Conservation (phyloP, 2,329 filamentous ascomycete species). For the Grosmannia clavigera region DNA sequence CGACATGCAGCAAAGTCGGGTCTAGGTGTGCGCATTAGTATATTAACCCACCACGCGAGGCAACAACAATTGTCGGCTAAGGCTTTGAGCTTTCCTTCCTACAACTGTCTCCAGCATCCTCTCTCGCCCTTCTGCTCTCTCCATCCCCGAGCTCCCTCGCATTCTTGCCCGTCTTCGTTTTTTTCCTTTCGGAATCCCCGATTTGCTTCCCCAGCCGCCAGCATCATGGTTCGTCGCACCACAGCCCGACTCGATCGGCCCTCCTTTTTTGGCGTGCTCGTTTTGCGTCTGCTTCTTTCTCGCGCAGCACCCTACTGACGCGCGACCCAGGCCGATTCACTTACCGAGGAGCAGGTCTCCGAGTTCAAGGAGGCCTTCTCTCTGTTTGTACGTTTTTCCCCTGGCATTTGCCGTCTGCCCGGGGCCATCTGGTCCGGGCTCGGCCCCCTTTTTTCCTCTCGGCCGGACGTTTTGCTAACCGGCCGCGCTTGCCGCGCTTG, state of each 20-base stretch:
- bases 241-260: background rate
- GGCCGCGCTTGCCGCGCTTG: background rate
- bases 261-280: background rate
- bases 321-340: slow-evolving; percentile 72
- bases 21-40: background rate
- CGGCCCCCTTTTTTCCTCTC: background rate
- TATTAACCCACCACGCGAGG: slow-evolving; percentile 3
- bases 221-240: background rate
- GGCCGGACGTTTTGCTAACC: background rate
- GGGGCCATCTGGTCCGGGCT: background rate
- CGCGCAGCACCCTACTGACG: background rate
- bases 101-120: background rate
- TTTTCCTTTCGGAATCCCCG: background rate
- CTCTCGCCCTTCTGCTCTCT: background rate
- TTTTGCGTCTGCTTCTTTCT: background rate
- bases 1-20: background rate
- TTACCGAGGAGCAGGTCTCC: slow-evolving; percentile 99
- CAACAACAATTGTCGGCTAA: slow-evolving; percentile 1
- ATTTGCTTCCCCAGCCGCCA: background rate
- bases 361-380: slow-evolving; percentile 99
- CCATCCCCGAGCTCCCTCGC: background rate
- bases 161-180: slow-evolving; percentile 5
- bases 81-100: slow-evolving; percentile 2
- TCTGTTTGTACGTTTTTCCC: slow-evolving; percentile 72
- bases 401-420: slow-evolving; percentile 6